phyloP scores from a whole-genome alignment of 2,329 filamentous ascomycete genomes.

The Cercospora citrullina region DNA sequence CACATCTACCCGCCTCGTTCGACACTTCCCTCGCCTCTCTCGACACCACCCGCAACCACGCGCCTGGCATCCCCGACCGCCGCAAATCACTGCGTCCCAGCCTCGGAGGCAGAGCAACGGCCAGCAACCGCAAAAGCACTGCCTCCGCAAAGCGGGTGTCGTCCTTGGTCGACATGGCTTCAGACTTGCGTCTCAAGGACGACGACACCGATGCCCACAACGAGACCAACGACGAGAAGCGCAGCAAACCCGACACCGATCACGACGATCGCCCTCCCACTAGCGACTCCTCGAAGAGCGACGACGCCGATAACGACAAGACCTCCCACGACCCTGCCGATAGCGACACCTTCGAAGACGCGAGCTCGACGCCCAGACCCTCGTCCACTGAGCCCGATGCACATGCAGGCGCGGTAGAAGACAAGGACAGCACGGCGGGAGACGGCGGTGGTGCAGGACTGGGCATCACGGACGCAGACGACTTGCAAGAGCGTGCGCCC shows the following conservation, averaged over 20 bases:
- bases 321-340: slow-evolving; percentile 5
- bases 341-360: slow-evolving; percentile 73
- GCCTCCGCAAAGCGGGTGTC: slow-evolving; percentile 23
- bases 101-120: slow-evolving; percentile 11
- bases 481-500: background rate
- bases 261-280: background rate
- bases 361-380: slow-evolving; percentile 39
- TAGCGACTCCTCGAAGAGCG: background rate
- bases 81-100: slow-evolving; percentile 28
- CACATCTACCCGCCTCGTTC: background rate
- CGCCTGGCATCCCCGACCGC: slow-evolving; percentile 35
- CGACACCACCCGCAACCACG: slow-evolving; percentile 29
- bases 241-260: background rate
- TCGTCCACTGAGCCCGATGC: slow-evolving; percentile 16
- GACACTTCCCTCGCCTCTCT: background rate
- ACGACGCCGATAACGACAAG: slow-evolving; percentile 12
- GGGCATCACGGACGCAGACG: slow-evolving; percentile 3
- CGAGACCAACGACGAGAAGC: background rate
- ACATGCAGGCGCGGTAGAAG: slow-evolving; percentile 16
- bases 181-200: slow-evolving; percentile 32
- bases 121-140: slow-evolving; percentile 24
- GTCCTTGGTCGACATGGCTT: slow-evolving; percentile 29
- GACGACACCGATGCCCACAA: slow-evolving; percentile 22
- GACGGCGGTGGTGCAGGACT: background rate
- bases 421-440: background rate